Base-by-base conservation (phyloP, 1,284 basidiomycete genomes). In the Cerrena zonata region DNA sequence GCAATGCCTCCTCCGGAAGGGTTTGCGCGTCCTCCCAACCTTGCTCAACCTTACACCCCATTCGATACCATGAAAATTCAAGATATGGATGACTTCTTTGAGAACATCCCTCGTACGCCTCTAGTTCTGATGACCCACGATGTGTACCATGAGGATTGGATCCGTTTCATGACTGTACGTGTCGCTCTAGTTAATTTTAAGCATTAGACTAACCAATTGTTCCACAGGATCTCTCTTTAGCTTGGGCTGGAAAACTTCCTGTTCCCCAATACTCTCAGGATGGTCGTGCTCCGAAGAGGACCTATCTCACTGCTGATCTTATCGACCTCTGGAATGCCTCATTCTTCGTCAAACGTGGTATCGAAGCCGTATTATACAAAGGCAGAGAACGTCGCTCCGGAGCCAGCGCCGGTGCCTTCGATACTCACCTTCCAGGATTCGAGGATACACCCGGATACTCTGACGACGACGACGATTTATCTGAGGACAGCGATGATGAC, bases 81-180 rank as follows among this genome's bases (percentile, higher is more conserved):
- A 57, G 80, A 87, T 45, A 80, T 91, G 83, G 83, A 89, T 36
- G 79, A 80, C 26, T 77, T 90, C 58, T 73, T 79, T 44, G 75
- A 82, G 43, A 72, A 73, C 15, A 70, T 81, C 27, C 84, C 86
- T 12, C 76, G 78, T 58, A 84, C 89, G 79, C 87, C 88, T 7
- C 57, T 75, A 7, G 79, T 85, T 11, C 75, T 91, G 23, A 72
- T 79, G 26, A 76, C 84, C n/a, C 88, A 90, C 61, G 88, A 91
- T 61, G 80, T 89, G 18, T 80, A 80, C 56, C 74, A 77, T 51
- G 80, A 84, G 50, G 88, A 90, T 61, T 90, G 88, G 88, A 78
- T 77, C 56, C 73, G 87, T 48, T 77, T 87, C 57, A 84, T 85
- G 74, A 77, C 80, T 66, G 87, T 86, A 58, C 21, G 77, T 59